phyloP scores from a whole-genome alignment of 1,284 basidiomycete species.

The Tilletiopsis washingtonensis region DNA sequence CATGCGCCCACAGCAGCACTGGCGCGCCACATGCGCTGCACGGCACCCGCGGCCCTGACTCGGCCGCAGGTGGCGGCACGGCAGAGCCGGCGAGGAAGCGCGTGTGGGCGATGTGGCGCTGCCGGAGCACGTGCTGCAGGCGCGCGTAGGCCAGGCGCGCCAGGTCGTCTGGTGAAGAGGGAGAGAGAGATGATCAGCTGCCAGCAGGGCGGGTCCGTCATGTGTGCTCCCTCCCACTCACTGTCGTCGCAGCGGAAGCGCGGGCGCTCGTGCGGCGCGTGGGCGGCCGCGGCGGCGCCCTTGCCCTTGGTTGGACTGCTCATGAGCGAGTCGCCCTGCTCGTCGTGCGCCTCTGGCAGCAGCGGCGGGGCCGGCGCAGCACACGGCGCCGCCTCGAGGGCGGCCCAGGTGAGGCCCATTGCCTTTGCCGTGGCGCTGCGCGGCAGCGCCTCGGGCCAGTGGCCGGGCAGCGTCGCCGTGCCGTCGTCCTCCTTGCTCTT shows the following conservation, averaged over 20 bases:
- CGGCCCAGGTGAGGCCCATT: slow-evolving; percentile 9
- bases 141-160: slow-evolving; percentile 17
- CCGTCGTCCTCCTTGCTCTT: slow-evolving; percentile 1
- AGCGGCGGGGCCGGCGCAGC: neutral
- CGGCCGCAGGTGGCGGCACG: too few species aligned
- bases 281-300: too few species aligned
- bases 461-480: slow-evolving; percentile 5
- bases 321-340: neutral
- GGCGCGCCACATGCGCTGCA: neutral
- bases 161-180: slow-evolving; percentile 1
- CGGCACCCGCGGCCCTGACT: too few species aligned
- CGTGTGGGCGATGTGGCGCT: too few species aligned
- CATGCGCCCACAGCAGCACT: slow-evolving; percentile 48
- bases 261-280: neutral
- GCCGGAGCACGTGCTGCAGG: slow-evolving; percentile 18
- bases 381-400: slow-evolving; percentile 2
- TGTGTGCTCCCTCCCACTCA: too few species aligned
- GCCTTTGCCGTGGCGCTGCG: slow-evolving; percentile 3
- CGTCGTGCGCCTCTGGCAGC: neutral
- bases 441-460: slow-evolving; percentile 10
- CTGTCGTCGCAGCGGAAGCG: neutral
- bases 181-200: neutral
- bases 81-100: too few species aligned
- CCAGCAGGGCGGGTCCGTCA: too few species aligned
- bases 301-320: too few species aligned